Evolutionary conservation across 2,329 filamentous ascomycete species (phyloP), one percentile per base, ranked within the genome.

Genomic region (Fusarium metavorans): DNA sequence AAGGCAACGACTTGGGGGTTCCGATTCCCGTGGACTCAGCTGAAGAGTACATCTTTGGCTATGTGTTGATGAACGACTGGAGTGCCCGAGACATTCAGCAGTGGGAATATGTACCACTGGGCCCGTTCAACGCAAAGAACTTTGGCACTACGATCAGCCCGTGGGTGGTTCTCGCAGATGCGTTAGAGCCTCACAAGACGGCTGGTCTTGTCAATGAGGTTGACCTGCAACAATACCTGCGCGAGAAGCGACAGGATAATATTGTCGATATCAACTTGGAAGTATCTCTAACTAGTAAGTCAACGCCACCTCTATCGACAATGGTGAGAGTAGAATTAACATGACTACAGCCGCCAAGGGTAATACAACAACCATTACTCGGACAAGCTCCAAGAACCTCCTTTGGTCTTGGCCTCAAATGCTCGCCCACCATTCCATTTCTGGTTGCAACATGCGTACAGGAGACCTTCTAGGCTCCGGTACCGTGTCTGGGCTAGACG

Each of bases 341-440:
- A 14, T 3, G 10, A 0, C 3, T 1, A 0, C 30, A 84, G 82
- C 83, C 11, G 71, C 77, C 35, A 74, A 76, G 20, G 82, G 82
- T 4, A 77, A 79, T 61, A 82, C 76, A 35, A 80, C 79, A 5
- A 80, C 76, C 25, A 76, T 76, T 32, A 74, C 58, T 0, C 61
- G 67, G 6, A 77, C 76, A 6, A 72, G 82, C 63, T 81, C 82
- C 20, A 81, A 78, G 50, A 82, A 86, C 64, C 86, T 97, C 3
- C 87, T 96, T 1, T 97, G 91, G 88, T 95, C 93, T 0, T 97
- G 95, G 84, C 88, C 93, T 2, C 94, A 97, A 81, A 95, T 96
- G 93, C 85, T 97, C 60, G 89, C 94, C 0, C 94, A 97, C 82
- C 94, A 97, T 81, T 92, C 92, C 2, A 88, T 94, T 59, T 92